Base-by-base conservation (phyloP, 2,329 filamentous ascomycete species). In the Aureobasidium namibiae region DNA sequence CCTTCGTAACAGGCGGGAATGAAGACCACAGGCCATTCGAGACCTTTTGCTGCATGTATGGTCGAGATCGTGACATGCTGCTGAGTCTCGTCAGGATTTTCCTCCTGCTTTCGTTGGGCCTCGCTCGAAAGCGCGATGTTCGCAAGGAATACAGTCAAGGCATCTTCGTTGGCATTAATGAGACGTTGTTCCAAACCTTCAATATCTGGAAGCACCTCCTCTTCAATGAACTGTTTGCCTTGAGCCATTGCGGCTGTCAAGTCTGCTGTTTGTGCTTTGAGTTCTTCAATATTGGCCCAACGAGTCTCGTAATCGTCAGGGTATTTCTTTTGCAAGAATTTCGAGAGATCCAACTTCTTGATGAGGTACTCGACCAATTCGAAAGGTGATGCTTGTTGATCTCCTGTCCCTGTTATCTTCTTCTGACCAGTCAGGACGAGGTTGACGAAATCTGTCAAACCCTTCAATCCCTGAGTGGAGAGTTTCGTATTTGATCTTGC, bases 21-120 rank as follows among this genome's bases (percentile, higher is more conserved):
- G 70, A 97, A 97, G 1, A 97, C 90, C 1, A 96, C 81, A 0
- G 92, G 92, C 94, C 94, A 99, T 71, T 99, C 92, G 1, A 99
- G 79, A 3, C 92, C 92, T 72, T 99, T 99, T 2, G 92, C 90
- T 0, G 92, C 91, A 70, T 99, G 92, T 11, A 99, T 96, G 0
- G 92, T 99, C 6, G 91, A 96, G 24, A 99, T 90, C 0, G 92
- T 96, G 21, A 97, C 83, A 24, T 60, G 54, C 45, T 59, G 62
- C 36, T 74, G 67, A 1, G 73, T 81, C 29, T 77, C 77, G 56
- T 82, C 79, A 23, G 79, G 77, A 2, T 80, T 78, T 2, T 82
- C 78, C 10, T 83, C 80, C 24, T 84, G 81, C 18, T 82, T 83
- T n/a, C 72, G 67, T 65, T 90, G 86, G 0, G 86, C 82, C 63